Base-by-base conservation (phyloP, 805 yeast species). In the Starmerella potacharoeniae region DNA sequence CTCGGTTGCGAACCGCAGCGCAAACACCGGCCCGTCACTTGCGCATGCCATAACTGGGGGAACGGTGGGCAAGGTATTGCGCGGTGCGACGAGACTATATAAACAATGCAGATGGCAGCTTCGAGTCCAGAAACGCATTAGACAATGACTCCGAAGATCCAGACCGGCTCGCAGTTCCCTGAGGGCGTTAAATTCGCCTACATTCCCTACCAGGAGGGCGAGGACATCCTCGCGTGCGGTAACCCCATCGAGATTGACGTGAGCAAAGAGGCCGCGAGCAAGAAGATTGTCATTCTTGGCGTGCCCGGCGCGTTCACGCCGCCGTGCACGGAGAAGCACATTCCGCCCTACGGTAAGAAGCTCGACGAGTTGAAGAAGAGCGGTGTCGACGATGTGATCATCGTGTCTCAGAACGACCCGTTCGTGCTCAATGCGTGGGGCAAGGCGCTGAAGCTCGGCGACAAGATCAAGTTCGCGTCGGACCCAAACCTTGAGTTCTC, bases 241-340 rank as follows among this genome's bases (percentile, higher is more conserved):
- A 62, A 69, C 50, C 76, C 76, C 37, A 63, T 60, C 43, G 61
- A 65, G 39, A 65, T 66, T 40, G 65, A 67, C 60, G 61, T 69
- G 35, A 69, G 66, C 65, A 66, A 67, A 64, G 69, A 68, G 60
- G 61, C 71, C 35, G 57, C 65, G 17, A 66, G 62, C 64, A 79
- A 80, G 73, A 80, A 75, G 63, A 79, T 83, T 35, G 80, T 85
- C 44, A 73, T 86, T 62, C 86, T 87, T 35, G 76, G 84, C 56
- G 89, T 86, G 36, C 93, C 95, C 58, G 95, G 90, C 59, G 93
- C 95, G 10, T 86, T 85, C 75, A 85, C 95, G 31, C 95, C 91
- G 55, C 80, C 91, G 7, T 85, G 93, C 70, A 76, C 85, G 49
- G 79, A 76, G 51, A 74, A 78, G 62, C 93, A 84, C 69, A 76